phyloP scores from a whole-genome alignment of 2,329 filamentous ascomycete species.

The Corinectria fuckeliana region DNA sequence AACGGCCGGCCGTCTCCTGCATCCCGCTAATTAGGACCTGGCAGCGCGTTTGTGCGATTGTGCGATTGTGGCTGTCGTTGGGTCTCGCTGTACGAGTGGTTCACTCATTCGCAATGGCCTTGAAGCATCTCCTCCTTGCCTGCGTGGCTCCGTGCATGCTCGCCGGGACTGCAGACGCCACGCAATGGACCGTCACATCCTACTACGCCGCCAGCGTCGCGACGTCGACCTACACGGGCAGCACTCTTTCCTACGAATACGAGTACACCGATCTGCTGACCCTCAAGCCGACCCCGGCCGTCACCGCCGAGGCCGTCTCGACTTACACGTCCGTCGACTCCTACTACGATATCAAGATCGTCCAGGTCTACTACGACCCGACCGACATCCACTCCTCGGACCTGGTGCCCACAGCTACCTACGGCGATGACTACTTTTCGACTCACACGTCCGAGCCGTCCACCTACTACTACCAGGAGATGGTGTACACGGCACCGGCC shows the following conservation, averaged over 20 bases:
- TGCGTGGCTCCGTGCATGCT: constrained; percentile 8
- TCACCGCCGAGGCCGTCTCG: not conserved
- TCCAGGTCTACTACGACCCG: constrained; percentile 21
- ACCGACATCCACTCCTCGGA: constrained; percentile 16
- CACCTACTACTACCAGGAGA: constrained; percentile 24
- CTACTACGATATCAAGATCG: constrained; percentile 26
- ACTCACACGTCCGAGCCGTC: not conserved
- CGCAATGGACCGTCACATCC: constrained; percentile 27
- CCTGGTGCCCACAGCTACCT: constrained; percentile 14
- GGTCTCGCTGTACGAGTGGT: not conserved
- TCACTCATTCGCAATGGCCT: not conserved
- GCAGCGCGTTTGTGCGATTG: too few relatives aligned
- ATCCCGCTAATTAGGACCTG: not conserved
- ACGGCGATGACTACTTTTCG: not conserved
- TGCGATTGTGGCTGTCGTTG: not conserved
- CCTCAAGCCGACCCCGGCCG: constrained; percentile 18
- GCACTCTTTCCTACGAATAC: constrained; percentile 9
- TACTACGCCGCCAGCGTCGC: constrained; percentile 21
- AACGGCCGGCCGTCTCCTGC: not conserved
- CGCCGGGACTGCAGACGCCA: not conserved
- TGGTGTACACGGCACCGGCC: constrained; percentile 36
- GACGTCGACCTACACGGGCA: constrained; percentile 7
- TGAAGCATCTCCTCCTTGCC: not conserved
- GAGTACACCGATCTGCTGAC: constrained; percentile 14
- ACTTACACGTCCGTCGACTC: constrained; percentile 12